Conservation (phyloP, 1,139 yeast genomes). For the Candida frijolesensis region DNA sequence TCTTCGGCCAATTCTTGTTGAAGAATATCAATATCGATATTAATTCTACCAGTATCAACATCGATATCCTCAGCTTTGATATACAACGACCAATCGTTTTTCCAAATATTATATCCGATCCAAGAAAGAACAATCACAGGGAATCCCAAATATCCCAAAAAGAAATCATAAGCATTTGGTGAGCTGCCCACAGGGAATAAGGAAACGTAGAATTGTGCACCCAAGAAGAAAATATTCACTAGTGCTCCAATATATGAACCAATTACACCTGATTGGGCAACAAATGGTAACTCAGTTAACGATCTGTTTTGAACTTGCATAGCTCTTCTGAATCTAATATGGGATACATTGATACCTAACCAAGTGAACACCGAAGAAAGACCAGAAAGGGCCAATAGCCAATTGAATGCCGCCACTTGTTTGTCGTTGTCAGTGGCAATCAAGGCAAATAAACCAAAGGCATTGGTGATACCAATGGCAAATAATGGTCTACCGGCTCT, state of each 20-base stretch:
- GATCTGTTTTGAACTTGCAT: constrained; percentile 32
- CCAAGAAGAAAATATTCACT: constrained; percentile 31
- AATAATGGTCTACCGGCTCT: constrained; percentile 45
- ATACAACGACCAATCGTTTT: constrained; percentile 33
- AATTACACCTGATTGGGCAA: constrained; percentile 37
- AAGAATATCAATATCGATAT: constrained; percentile 42
- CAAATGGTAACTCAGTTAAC: constrained; percentile 39
- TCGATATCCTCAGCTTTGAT: constrained; percentile 42
- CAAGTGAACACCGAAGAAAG: constrained; percentile 39
- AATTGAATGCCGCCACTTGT: constrained; percentile 34
- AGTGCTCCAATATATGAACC: constrained; percentile 36
- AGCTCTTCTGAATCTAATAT: constrained; percentile 40
- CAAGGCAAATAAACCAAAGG: constrained; percentile 42
- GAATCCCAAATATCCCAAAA: constrained; percentile 39
- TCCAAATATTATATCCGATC: constrained; percentile 42
- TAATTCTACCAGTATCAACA: constrained; percentile 43
- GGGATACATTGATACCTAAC: constrained; percentile 36
- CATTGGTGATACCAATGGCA: constrained; percentile 39
- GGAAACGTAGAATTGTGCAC: constrained; percentile 48
- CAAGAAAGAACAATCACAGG: constrained; percentile 37
- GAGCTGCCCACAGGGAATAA: constrained; percentile 39
- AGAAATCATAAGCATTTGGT: constrained; percentile 38
- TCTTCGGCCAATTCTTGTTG: constrained; percentile 46
- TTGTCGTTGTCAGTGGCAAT: constrained; percentile 39
- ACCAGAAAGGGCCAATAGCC: constrained; percentile 42